Evolutionary conservation across 2,329 filamentous ascomycete genomes (phyloP), one percentile per base, ranked within the genome.

Genomic region (Botryotinia narcissicola): DNA sequence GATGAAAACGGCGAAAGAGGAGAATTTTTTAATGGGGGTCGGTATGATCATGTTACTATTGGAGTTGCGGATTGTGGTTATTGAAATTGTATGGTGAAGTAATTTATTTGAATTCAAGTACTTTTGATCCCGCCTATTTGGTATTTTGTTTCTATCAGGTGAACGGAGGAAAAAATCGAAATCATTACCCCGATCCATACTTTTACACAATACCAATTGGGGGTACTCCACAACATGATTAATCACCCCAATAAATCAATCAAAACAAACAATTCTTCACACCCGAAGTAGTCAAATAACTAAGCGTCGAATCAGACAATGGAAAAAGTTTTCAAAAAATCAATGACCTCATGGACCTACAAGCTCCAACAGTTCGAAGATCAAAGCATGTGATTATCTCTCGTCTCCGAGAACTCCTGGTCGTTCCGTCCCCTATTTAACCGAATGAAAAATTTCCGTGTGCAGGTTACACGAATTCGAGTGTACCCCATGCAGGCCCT

Each of bases 1-100:
- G 66, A 69, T 69, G 66, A 69, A 69, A 69, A 69, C 66, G 48
- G 66, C 66, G 48, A 67, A 40, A 40, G 64, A 54, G 16, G 18
- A 42, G 12, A 18, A 25, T 63, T 29, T 20, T 32, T 57, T 3
- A 57, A 18, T 4, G 14, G 10, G 20, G 22, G 10, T 44, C 2
- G 25, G 25, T 44, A 12, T 29, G 37, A 16, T 4, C 2, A 32
- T 42, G 1, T 1, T 22, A 14, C n/a, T 20, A 1, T 10, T n/a
- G 18, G 18, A 29, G 16, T 9, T 16, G 7, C 7, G 59, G 35
- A 61, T 40, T 61, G 25, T 22, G 7, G 35, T n/a, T 6, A 25
- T 4, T 40, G 59, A 18, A 42, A 62, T 18, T 62, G 22, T 18
- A 1, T 18, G 12, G 2, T 22, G 10, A 10, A 48, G 8, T 25